Conservation (phyloP, 2,329 filamentous ascomycete genomes). For the Neurospora crassa region DNA sequence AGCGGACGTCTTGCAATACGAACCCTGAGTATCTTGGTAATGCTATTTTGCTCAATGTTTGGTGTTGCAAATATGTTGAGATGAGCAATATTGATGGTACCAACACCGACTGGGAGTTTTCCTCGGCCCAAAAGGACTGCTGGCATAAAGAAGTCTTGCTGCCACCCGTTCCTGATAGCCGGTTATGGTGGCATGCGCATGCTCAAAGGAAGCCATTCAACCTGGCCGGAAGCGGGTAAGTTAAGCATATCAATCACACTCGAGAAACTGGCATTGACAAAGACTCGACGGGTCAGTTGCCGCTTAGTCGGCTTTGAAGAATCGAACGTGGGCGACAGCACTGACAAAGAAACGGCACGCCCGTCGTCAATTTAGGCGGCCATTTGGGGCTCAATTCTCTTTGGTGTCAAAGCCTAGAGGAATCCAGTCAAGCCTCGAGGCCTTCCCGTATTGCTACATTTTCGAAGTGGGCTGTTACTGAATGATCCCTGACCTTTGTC, state of each 20-base stretch:
- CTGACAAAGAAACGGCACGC: background rate
- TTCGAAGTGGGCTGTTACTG: background rate
- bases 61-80: background rate
- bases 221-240: background rate
- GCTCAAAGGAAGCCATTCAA: background rate
- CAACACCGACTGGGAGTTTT: background rate
- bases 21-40: background rate
- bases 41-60: background rate
- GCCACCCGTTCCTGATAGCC: background rate
- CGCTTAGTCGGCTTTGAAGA: background rate
- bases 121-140: background rate
- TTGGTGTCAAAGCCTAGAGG: background rate
- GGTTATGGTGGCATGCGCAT: background rate
- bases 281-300: background rate
- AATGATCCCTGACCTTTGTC: background rate
- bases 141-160: background rate
- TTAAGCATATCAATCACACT: background rate
- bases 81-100: background rate
- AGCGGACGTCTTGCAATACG: background rate
- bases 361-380: background rate
- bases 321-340: background rate
- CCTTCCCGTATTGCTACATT: background rate
- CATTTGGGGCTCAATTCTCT: background rate
- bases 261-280: background rate
- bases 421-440: background rate